Conservation (phyloP, 768 basidiomycete genomes). For the Lepiota venenata region DNA sequence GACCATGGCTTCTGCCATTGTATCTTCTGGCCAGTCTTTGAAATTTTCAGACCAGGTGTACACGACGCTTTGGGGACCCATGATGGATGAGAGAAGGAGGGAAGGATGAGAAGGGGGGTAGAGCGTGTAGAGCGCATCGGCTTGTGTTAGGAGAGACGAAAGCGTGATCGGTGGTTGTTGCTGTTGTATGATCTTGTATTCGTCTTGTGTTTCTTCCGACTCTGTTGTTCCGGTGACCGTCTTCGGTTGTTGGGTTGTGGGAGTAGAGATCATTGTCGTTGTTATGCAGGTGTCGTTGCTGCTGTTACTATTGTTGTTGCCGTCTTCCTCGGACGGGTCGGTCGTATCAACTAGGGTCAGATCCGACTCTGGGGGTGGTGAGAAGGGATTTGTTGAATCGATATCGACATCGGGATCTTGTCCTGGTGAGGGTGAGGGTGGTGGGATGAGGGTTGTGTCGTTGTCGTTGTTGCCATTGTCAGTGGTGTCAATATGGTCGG, state of each 20-base stretch:
- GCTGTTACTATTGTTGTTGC: not conserved
- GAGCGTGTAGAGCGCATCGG: constrained; percentile 54
- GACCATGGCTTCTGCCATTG: constrained; percentile 61
- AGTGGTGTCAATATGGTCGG: not conserved
- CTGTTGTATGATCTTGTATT: constrained; percentile 15
- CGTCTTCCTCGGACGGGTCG: too few relatives aligned
- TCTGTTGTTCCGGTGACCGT: too few relatives aligned
- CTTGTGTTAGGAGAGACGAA: constrained; percentile 46
- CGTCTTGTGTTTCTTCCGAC: not conserved
- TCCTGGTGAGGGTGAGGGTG: not conserved
- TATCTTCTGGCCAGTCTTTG: constrained; percentile 42
- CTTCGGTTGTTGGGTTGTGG: too few relatives aligned
- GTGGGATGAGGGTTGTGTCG: not conserved
- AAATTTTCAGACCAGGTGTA: constrained; percentile 65
- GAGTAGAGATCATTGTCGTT: too few relatives aligned
- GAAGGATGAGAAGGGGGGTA: constrained; percentile 61
- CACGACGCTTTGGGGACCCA: constrained; percentile 77
- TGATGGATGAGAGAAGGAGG: constrained; percentile 52
- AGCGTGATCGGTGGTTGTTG: constrained; percentile 39
- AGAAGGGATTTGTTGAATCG: not conserved
- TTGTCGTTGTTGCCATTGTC: not conserved
- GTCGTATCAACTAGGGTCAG: constrained; percentile 1
- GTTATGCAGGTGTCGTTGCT: not conserved
- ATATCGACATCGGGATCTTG: not conserved
- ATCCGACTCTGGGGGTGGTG: constrained; percentile 1